Percentiles rank a stretch among this genome's conserved stretches.
These are phyloP conservation scores for Lipomyces yamanashiensis DNA, from an alignment of 805 yeast species.

Conservation along the genomic window DNA sequence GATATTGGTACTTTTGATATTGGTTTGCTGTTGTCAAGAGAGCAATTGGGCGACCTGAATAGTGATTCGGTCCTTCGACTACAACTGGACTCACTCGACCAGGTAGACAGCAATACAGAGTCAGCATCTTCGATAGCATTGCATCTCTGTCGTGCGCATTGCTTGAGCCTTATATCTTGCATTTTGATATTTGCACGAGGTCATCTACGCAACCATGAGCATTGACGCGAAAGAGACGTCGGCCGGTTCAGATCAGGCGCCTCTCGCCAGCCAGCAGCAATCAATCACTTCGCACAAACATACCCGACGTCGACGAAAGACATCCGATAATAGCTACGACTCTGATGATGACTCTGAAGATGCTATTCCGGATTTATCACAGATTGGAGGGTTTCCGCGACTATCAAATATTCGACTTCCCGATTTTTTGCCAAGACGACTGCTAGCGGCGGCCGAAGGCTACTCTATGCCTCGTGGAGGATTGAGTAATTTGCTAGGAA, in stretches of 20 bases:
- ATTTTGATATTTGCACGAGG: too few relatives aligned
- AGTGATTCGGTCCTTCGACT: too few relatives aligned
- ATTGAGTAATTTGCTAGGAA: neutral
- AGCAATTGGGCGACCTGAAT: too few relatives aligned
- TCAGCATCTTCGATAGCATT: too few relatives aligned
- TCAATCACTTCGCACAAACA: neutral
- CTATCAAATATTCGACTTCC: constrained; percentile 26
- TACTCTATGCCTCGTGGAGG: constrained; percentile 5
- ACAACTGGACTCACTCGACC: too few relatives aligned
- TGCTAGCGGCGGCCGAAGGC: constrained; percentile 13
- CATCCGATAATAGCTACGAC: neutral
- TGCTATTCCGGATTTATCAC: constrained; percentile 31
- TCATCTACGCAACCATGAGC: neutral
- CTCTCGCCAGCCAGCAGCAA: neutral
- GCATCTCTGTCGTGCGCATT: too few relatives aligned
- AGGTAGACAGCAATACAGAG: too few relatives aligned
- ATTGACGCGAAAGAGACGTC: neutral
- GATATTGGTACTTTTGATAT: too few relatives aligned
- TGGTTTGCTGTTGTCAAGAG: too few relatives aligned
- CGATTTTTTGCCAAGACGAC: constrained; percentile 28
- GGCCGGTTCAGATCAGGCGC: neutral
- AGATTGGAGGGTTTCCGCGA: constrained; percentile 33
- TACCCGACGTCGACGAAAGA: neutral
- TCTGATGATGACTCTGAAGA: constrained; percentile 1
- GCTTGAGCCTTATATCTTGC: too few relatives aligned